phyloP scores from a whole-genome alignment of 768 basidiomycete genomes.

The Hebeloma cylindrosporum region DNA sequence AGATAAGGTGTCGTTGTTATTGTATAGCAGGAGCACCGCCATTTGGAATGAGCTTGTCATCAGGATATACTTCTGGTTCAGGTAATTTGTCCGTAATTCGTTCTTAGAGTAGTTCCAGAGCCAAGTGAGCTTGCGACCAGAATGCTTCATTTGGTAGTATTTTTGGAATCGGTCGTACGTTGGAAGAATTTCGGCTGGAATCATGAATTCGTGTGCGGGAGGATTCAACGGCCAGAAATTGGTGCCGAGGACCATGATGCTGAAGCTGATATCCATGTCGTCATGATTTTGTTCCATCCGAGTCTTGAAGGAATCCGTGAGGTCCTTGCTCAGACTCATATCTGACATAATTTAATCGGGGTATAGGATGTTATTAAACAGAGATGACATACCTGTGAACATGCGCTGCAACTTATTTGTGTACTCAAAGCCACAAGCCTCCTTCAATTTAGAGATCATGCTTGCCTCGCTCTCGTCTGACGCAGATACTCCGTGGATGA shows the following conservation, averaged over 20 bases:
- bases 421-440: slow-evolving; percentile 95
- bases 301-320: slow-evolving; percentile 93
- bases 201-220: slow-evolving; percentile 81
- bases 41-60: slow-evolving; percentile 96
- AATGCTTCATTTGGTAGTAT: slow-evolving; percentile 93
- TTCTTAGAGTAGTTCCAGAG: slow-evolving; percentile 98
- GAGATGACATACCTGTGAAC: slow-evolving; percentile 78
- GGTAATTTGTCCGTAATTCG: slow-evolving; percentile 90
- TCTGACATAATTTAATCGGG: slow-evolving; percentile 46
- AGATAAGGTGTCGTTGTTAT: slow-evolving; percentile 83
- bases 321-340: slow-evolving; percentile 92
- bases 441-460: slow-evolving; percentile 98
- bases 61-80: slow-evolving; percentile 93
- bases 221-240: slow-evolving; percentile 94
- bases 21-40: slow-evolving; percentile 93
- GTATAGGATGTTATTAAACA: background rate
- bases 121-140: slow-evolving; percentile 95
- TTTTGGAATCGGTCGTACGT: slow-evolving; percentile 90
- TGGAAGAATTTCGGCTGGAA: slow-evolving; percentile 83
- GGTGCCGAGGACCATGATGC: slow-evolving; percentile 90
- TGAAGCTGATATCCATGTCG: slow-evolving; percentile 88
- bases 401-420: slow-evolving; percentile 95
- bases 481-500: slow-evolving; percentile 87
- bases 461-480: slow-evolving; percentile 96
- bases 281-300: slow-evolving; percentile 86